A percentile compares a stretch with the other conserved stretches of the same genome.
phyloP scores from a whole-genome alignment of 805 yeast genomes.

The Tetrapisispora taiwanensis region DNA sequence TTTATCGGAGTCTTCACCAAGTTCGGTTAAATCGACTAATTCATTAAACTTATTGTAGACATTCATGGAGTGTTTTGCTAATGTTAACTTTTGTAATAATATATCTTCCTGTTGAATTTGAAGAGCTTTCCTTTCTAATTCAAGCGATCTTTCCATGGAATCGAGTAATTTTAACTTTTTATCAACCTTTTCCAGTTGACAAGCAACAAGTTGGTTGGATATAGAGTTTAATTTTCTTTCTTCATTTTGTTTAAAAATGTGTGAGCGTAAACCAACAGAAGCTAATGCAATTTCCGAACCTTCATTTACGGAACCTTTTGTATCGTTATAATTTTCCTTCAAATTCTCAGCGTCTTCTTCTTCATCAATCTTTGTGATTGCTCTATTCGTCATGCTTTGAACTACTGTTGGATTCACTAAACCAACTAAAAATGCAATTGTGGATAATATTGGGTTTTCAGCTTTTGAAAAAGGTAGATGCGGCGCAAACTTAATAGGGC shows the following conservation, averaged over 20 bases:
- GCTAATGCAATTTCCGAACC: constrained; percentile 67
- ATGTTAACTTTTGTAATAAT: constrained; percentile 54
- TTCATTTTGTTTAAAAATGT: constrained; percentile 68
- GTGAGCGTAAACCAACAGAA: constrained; percentile 66
- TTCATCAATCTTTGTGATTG: constrained; percentile 27
- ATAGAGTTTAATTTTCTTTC: constrained; percentile 65
- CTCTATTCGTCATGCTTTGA: constrained; percentile 64
- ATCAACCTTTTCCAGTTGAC: constrained; percentile 54
- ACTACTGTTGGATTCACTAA: constrained; percentile 82
- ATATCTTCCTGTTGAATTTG: constrained; percentile 57
- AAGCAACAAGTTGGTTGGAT: constrained; percentile 47
- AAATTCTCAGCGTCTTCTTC: constrained; percentile 3
- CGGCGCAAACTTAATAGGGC: constrained; percentile 73
- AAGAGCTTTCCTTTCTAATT: constrained; percentile 49
- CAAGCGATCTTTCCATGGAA: constrained; percentile 55
- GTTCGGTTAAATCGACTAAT: constrained; percentile 12
- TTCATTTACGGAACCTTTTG: constrained; percentile 29
- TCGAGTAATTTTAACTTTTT: constrained; percentile 50
- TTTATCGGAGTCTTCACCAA: constrained; percentile 10
- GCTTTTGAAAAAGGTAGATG: constrained; percentile 75
- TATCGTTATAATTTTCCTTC: not conserved
- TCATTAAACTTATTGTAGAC: constrained; percentile 34
- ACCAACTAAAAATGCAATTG: constrained; percentile 78
- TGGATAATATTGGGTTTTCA: constrained; percentile 90
- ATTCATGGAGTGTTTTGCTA: constrained; percentile 46